Evolutionary conservation across 163 green algal genomes (phyloP).

Genomic region (Scenedesmus sp.): DNA sequence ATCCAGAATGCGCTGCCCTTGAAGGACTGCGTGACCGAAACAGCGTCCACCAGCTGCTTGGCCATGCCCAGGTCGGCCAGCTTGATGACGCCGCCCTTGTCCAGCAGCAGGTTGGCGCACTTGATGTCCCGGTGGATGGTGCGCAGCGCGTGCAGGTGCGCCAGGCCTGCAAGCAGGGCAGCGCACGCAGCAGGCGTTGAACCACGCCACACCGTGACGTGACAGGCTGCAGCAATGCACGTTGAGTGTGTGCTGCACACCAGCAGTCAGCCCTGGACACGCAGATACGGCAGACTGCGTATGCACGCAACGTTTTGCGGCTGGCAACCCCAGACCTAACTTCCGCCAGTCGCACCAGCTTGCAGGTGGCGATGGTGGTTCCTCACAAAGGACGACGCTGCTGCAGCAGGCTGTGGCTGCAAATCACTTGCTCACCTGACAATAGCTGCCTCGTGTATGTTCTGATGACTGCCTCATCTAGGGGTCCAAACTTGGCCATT

Average conservation of each 20-base stretch:
- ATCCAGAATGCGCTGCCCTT: slow-evolving; percentile 81
- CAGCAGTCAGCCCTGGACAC: not conserved
- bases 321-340: not conserved
- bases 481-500: slow-evolving; percentile 75
- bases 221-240: not conserved
- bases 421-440: slow-evolving; percentile 31
- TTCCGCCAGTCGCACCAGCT: not conserved
- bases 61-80: slow-evolving; percentile 95
- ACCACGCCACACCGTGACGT: not conserved
- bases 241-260: not conserved
- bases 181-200: not conserved
- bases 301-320: not conserved
- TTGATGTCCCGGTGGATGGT: slow-evolving; percentile 90
- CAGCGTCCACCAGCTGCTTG: slow-evolving; percentile 67
- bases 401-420: not conserved
- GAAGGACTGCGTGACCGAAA: slow-evolving; percentile 66
- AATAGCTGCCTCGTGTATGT: slow-evolving; percentile 87
- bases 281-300: not conserved
- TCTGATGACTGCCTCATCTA: slow-evolving; percentile 77
- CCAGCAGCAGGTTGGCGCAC: slow-evolving; percentile 96
- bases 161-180: slow-evolving; percentile 65
- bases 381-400: too few relatives aligned
- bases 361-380: not conserved
- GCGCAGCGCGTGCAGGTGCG: slow-evolving; percentile 83
- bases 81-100: slow-evolving; percentile 92